Percentiles rank a stretch among this genome's conserved stretches.
These are phyloP conservation scores for Fusarium sp. DNA, from an alignment of 2,329 filamentous ascomycete species.

Conservation along the genomic window DNA sequence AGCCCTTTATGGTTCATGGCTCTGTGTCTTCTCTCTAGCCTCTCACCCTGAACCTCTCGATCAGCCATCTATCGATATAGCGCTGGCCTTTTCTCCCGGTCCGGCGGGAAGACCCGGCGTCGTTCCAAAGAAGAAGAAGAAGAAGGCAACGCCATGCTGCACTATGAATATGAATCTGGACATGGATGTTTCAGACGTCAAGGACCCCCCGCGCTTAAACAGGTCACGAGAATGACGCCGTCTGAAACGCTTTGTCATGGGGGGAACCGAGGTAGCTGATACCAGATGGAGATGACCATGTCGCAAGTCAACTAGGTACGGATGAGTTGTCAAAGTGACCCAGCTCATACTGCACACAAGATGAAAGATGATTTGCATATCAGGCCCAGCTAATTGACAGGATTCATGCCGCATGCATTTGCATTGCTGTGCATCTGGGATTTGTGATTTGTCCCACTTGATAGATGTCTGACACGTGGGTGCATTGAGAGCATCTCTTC, in stretches of 20 bases:
- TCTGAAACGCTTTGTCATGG: conserved; percentile 29
- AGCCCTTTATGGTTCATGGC: background rate
- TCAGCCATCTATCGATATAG: background rate
- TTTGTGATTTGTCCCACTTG: conserved; percentile 31
- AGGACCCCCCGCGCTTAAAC: conserved; percentile 13
- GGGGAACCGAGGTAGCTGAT: conserved; percentile 1
- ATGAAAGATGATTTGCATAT: conserved; percentile 28
- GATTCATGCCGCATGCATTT: conserved; percentile 26
- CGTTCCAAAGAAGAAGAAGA: background rate
- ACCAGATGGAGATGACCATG: conserved; percentile 4
- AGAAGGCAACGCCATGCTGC: background rate
- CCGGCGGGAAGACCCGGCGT: conserved; percentile 28
- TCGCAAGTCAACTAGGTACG: conserved; percentile 6
- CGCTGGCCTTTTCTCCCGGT: conserved; percentile 11
- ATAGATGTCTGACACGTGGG: conserved; percentile 35
- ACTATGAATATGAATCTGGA: background rate
- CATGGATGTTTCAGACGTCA: conserved; percentile 18
- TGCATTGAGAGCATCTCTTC: background rate
- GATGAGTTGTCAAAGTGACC: background rate
- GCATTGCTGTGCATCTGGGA: conserved; percentile 11
- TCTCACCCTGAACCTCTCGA: background rate
- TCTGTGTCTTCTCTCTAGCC: background rate
- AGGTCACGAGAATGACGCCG: conserved; percentile 19
- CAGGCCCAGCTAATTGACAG: conserved; percentile 8
- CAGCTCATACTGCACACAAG: background rate